Percentiles rank a stretch among this genome's conserved stretches.
Evolutionary conservation across 768 basidiomycete species (phyloP).

Genomic region (Chalciporus pseudorubinellus): DNA sequence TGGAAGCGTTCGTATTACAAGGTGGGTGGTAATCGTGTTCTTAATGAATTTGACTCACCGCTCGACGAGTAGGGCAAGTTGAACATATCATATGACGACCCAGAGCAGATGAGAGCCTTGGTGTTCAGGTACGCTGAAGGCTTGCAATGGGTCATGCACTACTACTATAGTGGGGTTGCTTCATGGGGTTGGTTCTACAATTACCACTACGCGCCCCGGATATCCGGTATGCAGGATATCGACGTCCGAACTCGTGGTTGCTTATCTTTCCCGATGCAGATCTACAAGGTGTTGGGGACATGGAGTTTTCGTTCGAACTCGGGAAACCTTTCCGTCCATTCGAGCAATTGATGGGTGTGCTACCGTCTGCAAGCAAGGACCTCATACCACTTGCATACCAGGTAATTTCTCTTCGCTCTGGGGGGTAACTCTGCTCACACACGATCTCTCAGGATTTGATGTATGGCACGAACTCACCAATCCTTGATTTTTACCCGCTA

Average conservation of each 20-base stretch:
- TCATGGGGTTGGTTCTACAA: constrained; percentile 99
- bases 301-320: constrained; percentile 83
- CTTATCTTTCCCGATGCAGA: constrained; percentile 38
- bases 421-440: neutral
- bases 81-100: constrained; percentile 71
- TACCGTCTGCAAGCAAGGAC: constrained; percentile 87
- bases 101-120: constrained; percentile 65
- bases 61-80: constrained; percentile 70
- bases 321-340: constrained; percentile 90
- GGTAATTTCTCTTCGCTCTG: constrained; percentile 39
- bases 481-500: constrained; percentile 90
- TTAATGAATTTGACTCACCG: constrained; percentile 9
- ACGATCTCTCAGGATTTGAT: constrained; percentile 70
- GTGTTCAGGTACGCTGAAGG: constrained; percentile 87
- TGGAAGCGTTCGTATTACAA: constrained; percentile 92
- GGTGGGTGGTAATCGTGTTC: constrained; percentile 54
- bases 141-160: constrained; percentile 98
- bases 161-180: constrained; percentile 95
- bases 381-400: constrained; percentile 85
- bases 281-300: constrained; percentile 60
- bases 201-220: constrained; percentile 96
- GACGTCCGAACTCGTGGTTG: neutral
- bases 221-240: constrained; percentile 64
- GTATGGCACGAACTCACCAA: constrained; percentile 79
- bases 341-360: constrained; percentile 97